These are phyloP conservation scores for Nepenthes mirabilis DNA, from an alignment of 148 eudicot genomes.

Conservation along the genomic window DNA sequence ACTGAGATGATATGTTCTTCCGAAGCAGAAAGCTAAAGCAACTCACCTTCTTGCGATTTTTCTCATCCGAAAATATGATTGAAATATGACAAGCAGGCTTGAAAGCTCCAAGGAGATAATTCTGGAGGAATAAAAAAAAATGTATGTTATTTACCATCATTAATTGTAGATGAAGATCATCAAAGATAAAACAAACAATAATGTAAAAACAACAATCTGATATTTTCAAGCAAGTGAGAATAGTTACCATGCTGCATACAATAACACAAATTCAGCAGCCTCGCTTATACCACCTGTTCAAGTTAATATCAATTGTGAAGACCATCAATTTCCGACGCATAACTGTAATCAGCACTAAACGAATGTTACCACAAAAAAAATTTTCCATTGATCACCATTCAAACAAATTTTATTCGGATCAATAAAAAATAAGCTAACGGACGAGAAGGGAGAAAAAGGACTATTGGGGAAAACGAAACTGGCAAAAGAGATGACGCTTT, in stretches of 20 bases:
- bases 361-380: too few species aligned
- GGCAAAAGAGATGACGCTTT: too few species aligned
- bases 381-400: too few species aligned
- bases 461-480: too few species aligned
- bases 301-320: too few species aligned
- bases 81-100: conserved; percentile 26
- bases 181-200: neutral
- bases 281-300: too few species aligned
- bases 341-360: too few species aligned
- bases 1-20: neutral
- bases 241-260: neutral
- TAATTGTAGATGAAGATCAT: neutral
- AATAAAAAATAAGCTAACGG: too few species aligned
- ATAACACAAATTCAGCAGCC: neutral
- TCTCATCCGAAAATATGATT: conserved; percentile 70
- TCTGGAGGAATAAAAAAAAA: neutral
- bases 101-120: conserved; percentile 4
- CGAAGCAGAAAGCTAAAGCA: neutral
- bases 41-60: conserved; percentile 38
- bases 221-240: neutral
- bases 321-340: too few species aligned
- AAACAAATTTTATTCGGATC: too few species aligned
- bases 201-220: neutral
- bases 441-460: too few species aligned
- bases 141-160: neutral